These are phyloP conservation scores for Aspergillus cejpii DNA, from an alignment of 2,329 filamentous ascomycete genomes.

Conservation along the genomic window DNA sequence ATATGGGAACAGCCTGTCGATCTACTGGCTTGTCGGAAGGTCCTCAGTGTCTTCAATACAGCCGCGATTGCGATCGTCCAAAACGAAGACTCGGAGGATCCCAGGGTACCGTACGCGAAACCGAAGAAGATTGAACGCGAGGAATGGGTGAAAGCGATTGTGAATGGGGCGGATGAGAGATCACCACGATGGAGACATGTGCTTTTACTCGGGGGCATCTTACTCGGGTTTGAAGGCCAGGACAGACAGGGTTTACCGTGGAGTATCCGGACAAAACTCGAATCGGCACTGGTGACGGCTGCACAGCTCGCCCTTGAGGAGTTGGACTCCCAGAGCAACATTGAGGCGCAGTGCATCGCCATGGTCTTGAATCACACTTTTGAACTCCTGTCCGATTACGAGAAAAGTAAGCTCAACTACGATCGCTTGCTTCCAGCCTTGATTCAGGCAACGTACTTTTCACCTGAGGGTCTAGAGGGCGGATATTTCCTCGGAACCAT, in stretches of 20 bases:
- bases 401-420: conserved; percentile 57
- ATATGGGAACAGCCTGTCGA: conserved; percentile 53
- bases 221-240: conserved; percentile 66
- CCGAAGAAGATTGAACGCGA: conserved; percentile 50
- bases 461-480: conserved; percentile 65
- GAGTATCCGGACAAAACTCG: conserved; percentile 59
- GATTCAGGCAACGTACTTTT: conserved; percentile 61
- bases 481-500: conserved; percentile 68
- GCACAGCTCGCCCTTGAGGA: conserved; percentile 66
- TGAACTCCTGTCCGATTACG: conserved; percentile 58
- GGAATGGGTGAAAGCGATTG: conserved; percentile 54
- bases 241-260: conserved; percentile 58
- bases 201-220: conserved; percentile 68
- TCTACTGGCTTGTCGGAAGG: conserved; percentile 49
- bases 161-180: conserved; percentile 54
- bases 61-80: conserved; percentile 51
- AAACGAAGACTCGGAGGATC: conserved; percentile 38
- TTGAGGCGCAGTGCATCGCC: conserved; percentile 51
- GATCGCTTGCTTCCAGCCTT: conserved; percentile 64
- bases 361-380: conserved; percentile 73
- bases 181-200: conserved; percentile 74
- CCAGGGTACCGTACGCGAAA: conserved; percentile 29
- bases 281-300: conserved; percentile 66
- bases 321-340: conserved; percentile 45
- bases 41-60: conserved; percentile 57